phyloP scores from a whole-genome alignment of 1,139 yeast species.

The Candida sojae region DNA sequence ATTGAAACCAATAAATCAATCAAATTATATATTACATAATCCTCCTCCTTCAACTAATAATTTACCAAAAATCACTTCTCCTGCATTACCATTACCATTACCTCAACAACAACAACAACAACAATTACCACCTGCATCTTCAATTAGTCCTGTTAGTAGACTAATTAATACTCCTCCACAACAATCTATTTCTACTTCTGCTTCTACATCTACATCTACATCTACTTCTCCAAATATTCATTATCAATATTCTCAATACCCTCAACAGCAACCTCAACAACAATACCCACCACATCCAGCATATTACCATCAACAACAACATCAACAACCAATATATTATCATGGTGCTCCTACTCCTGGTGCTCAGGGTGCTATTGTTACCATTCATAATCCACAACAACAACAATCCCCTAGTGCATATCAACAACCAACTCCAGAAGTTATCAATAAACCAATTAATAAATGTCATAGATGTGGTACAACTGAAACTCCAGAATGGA shows the following conservation, averaged over 20 bases:
- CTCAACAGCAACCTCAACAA: conserved; percentile 12
- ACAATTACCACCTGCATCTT: conserved; percentile 13
- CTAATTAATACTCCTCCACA: conserved; percentile 6
- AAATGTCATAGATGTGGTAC: conserved; percentile 61
- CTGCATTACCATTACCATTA: conserved; percentile 9
- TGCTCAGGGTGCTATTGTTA: not conserved
- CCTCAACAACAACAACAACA: conserved; percentile 7
- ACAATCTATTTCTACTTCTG: conserved; percentile 2
- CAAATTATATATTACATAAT: conserved; percentile 17
- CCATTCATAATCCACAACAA: not conserved
- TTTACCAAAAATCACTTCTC: conserved; percentile 18
- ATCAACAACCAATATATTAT: conserved; percentile 9
- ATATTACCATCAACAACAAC: conserved; percentile 1
- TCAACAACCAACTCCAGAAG: conserved; percentile 30
- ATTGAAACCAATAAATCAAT: conserved; percentile 15
- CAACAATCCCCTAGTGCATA: not conserved
- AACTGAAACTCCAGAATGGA: conserved; percentile 90
- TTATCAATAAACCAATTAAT: conserved; percentile 38
- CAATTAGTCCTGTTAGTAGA: conserved; percentile 4
- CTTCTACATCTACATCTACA: not conserved
- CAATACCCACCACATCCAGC: conserved; percentile 16
- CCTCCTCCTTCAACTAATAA: not conserved
- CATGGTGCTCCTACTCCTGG: conserved; percentile 7
- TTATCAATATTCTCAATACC: conserved; percentile 14
- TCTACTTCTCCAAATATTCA: conserved; percentile 15